Base-by-base conservation (phyloP, 176 grass and related monocot species). In the Chloris gayana region DNA sequence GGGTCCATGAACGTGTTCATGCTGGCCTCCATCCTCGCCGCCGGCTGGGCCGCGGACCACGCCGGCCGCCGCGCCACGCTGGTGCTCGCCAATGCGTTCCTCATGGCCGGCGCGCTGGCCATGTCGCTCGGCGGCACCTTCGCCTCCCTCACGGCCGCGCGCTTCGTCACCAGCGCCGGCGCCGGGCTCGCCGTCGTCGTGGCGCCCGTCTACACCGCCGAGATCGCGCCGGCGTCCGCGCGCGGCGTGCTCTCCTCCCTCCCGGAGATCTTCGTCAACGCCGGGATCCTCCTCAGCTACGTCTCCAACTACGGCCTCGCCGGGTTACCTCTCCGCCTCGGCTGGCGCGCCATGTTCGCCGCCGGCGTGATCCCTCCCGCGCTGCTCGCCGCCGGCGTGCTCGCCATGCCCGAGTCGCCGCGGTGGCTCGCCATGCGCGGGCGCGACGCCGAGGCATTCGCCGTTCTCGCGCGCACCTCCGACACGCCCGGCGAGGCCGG, bases 401-500 rank as follows among this genome's bases (percentile, higher is more conserved):
- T 87, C 41, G 14, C 67, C 17, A 87, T 93, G 91, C 91, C 91
- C 37, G 91, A 94, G 80, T 94, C 92, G 8, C 92, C 92, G 4
- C 86, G 88, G 29, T 94, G 92, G 86, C 88, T 94, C 0, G 88
- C 76, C 24, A 81, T 94, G 88, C 77, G 85, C 59, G 88, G 88
- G 1, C 83, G 81, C 64, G n/a, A 82, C 53, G 77, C 3, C 31
- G 83, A 80, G 9, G 89, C 82, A 46, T 64, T 35, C 56, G 72
- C 83, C 7, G 82, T 91, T 29, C 77, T 91, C 6, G 1, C 8
- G 47, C 71, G 54, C 64, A 75, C 83, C 13, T 81, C 82, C 0
- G 88, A 87, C 32, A 61, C 86, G 9, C 22, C 79, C 5, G 81
- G 65, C 47, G 49, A 67, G 33, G 89, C 85, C 59, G 82, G 81